A percentile compares a stretch with the other conserved stretches of the same genome.
phyloP scores from a whole-genome alignment of 1,284 basidiomycete species.

The Ustilago vetiveriae region DNA sequence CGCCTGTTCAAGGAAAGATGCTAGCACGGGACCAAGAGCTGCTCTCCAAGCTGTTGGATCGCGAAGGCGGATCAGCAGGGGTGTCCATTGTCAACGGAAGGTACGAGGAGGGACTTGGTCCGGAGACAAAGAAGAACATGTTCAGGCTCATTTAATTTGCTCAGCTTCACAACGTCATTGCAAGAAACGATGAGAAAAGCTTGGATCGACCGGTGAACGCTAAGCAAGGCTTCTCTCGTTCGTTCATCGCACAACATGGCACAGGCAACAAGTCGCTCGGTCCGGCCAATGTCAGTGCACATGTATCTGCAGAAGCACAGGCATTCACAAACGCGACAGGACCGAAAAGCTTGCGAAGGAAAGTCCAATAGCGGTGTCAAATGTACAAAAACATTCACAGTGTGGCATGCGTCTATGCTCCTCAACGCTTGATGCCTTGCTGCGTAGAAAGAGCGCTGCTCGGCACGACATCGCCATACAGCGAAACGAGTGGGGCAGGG shows the following conservation, averaged over 20 bases:
- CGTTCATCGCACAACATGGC: too few relatives aligned
- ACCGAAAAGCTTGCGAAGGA: too few relatives aligned
- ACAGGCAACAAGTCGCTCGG: too few relatives aligned
- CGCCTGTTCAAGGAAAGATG: conserved; percentile 17
- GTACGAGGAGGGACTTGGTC: conserved; percentile 49
- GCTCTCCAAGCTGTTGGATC: conserved; percentile 40
- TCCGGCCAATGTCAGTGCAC: too few relatives aligned
- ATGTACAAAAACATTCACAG: too few relatives aligned
- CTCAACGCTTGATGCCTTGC: background rate
- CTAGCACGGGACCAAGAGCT: conserved; percentile 43
- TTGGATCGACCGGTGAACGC: too few relatives aligned
- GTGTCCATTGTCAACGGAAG: conserved; percentile 44
- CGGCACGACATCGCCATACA: conserved; percentile 35
- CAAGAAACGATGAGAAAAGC: too few relatives aligned
- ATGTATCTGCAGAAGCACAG: too few relatives aligned
- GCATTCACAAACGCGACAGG: too few relatives aligned
- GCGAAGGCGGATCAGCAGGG: conserved; percentile 41
- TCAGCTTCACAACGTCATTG: background rate
- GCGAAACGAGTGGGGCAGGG: conserved; percentile 19
- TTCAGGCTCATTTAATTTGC: conserved; percentile 44
- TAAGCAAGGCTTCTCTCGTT: too few relatives aligned
- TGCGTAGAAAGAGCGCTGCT: conserved; percentile 20
- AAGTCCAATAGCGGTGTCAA: too few relatives aligned
- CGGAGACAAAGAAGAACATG: conserved; percentile 55
- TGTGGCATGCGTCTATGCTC: too few relatives aligned